Percentiles rank a stretch among this genome's conserved stretches.
Evolutionary conservation across 192 early-diverging fungal species (phyloP).

Genomic region (Dispira simplex): DNA sequence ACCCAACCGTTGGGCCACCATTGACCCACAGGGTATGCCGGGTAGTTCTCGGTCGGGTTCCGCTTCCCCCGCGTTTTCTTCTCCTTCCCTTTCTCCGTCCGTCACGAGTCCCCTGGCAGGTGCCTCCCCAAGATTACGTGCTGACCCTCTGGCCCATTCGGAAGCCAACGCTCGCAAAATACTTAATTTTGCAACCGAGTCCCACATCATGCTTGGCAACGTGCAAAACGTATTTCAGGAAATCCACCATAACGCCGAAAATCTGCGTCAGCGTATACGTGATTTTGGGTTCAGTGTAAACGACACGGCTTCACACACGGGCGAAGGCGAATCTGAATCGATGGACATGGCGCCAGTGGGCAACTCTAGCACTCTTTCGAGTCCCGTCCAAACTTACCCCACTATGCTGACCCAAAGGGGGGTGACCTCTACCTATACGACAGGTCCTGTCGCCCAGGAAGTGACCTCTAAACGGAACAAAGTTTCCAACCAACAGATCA

Average conservation of each 20-base stretch:
- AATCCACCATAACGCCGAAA: constrained; percentile 21
- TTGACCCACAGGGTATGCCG: constrained; percentile 15
- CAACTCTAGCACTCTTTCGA: no score
- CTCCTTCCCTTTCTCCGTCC: constrained; percentile 5
- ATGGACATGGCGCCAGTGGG: no score
- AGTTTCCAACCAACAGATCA: no score
- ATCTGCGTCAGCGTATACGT: constrained; percentile 14
- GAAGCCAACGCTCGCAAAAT: constrained; percentile 21
- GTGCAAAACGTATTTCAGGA: constrained; percentile 19
- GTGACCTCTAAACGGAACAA: no score
- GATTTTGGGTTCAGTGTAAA: constrained; percentile 1
- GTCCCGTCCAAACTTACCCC: no score
- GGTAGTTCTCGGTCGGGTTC: constrained; percentile 14
- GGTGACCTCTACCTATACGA: no score
- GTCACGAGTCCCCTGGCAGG: no score
- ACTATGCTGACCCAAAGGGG: no score
- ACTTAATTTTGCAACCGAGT: constrained; percentile 26
- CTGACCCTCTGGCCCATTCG: constrained; percentile 15
- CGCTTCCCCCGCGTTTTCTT: constrained; percentile 11
- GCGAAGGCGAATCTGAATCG: no score
- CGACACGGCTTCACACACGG: no score
- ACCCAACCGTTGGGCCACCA: constrained; percentile 48
- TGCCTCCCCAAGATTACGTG: background rate
- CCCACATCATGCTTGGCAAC: constrained; percentile 23
- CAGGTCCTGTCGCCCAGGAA: no score